Conservation (phyloP, 345 rosid species). For the Diplotaxis tenuifolia region DNA sequence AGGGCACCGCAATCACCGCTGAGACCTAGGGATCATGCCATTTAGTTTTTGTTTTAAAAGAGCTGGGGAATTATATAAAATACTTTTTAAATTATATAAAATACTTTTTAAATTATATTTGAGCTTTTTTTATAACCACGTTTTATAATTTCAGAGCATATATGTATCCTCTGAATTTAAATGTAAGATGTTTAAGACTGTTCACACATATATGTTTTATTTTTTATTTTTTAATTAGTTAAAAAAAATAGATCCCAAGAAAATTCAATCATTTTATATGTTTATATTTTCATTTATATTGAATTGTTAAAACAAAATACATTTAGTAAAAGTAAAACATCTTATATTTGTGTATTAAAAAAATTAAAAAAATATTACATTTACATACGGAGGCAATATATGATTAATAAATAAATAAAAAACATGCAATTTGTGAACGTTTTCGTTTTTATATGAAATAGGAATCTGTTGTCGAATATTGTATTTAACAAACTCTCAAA, state of each 20-base stretch:
- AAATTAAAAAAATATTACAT: too few species aligned
- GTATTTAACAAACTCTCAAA: neutral
- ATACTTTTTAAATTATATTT: neutral
- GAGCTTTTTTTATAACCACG: neutral
- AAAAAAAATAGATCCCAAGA: too few species aligned
- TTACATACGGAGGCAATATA: too few species aligned
- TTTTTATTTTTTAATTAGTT: too few species aligned
- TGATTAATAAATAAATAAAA: neutral
- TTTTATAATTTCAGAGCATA: neutral
- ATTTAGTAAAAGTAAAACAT: too few species aligned
- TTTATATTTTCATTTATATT: too few species aligned
- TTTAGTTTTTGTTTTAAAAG: neutral
- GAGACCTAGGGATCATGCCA: conserved; percentile 24
- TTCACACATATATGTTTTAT: too few species aligned
- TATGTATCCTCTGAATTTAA: too few species aligned
- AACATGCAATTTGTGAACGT: neutral
- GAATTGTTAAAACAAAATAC: too few species aligned
- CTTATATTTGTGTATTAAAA: too few species aligned
- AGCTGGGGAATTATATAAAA: neutral
- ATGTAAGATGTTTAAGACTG: too few species aligned
- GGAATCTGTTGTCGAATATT: neutral
- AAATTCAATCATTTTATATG: too few species aligned
- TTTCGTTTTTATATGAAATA: neutral
- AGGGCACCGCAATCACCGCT: conserved; percentile 38
- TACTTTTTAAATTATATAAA: neutral